phyloP scores from a whole-genome alignment of 768 basidiomycete species.

The Chalciporus piperatus region DNA sequence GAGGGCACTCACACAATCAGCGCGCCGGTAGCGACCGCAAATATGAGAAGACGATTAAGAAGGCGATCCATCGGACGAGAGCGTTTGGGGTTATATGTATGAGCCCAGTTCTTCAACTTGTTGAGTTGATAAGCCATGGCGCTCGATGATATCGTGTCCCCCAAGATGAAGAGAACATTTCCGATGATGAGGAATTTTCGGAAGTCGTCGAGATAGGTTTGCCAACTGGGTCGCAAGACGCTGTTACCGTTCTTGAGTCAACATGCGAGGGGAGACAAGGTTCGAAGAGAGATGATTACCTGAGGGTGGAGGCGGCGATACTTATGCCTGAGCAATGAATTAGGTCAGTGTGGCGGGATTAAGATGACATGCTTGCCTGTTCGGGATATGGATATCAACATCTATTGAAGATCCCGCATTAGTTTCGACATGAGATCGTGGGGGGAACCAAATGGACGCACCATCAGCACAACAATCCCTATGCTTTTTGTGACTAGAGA shows the following conservation, averaged over 20 bases:
- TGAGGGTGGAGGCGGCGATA: slow-evolving; percentile 9
- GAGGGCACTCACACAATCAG: slow-evolving; percentile 20
- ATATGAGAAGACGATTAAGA: slow-evolving; percentile 22
- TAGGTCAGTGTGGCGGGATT: neutral
- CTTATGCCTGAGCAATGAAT: slow-evolving; percentile 14
- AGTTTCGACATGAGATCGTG: neutral
- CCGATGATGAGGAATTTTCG: slow-evolving; percentile 14
- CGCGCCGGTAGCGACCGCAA: slow-evolving; percentile 26
- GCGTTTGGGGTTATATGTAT: neutral
- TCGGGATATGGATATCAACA: slow-evolving; percentile 16
- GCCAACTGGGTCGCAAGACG: slow-evolving; percentile 10
- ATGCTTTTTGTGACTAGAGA: slow-evolving; percentile 13
- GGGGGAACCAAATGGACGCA: neutral
- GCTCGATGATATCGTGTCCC: slow-evolving; percentile 20
- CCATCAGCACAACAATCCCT: slow-evolving; percentile 22
- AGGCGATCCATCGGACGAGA: slow-evolving; percentile 19
- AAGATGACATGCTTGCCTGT: slow-evolving; percentile 11
- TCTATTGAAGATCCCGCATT: slow-evolving; percentile 5
- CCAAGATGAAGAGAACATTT: slow-evolving; percentile 24
- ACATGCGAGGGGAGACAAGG: neutral
- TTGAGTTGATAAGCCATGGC: slow-evolving; percentile 23
- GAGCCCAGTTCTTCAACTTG: slow-evolving; percentile 11
- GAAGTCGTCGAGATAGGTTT: neutral
- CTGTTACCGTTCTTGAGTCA: slow-evolving; percentile 1
- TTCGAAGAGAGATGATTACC: slow-evolving; percentile 1